A percentile compares a stretch with the other conserved stretches of the same genome.
phyloP scores from a whole-genome alignment of 2,329 filamentous ascomycete species.

The Diaporthe caulivora region DNA sequence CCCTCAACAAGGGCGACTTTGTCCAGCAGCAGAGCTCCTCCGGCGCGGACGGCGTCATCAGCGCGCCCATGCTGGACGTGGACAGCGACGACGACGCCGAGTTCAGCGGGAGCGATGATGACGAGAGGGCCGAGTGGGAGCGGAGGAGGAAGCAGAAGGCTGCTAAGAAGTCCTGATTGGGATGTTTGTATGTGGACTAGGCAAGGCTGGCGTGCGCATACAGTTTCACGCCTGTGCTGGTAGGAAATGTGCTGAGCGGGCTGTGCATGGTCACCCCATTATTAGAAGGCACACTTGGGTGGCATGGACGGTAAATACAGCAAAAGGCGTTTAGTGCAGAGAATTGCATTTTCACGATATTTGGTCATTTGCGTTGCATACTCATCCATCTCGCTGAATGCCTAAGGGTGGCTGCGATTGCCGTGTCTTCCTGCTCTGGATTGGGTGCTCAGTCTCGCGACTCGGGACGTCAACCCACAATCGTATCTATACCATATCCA shows the following conservation, averaged over 20 bases:
- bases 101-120: slow-evolving; percentile 74
- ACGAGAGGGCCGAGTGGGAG: slow-evolving; percentile 73
- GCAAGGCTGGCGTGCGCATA: neutral
- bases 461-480: neutral
- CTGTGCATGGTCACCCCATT: slow-evolving; percentile 23
- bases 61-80: slow-evolving; percentile 47
- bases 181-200: neutral
- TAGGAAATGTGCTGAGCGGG: neutral
- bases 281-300: slow-evolving; percentile 34
- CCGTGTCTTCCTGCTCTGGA: neutral
- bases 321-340: slow-evolving; percentile 25
- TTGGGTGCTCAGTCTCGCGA: neutral
- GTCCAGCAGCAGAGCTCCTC: slow-evolving; percentile 52
- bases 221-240: neutral
- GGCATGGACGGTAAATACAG: slow-evolving; percentile 10
- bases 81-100: slow-evolving; percentile 68
- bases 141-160: slow-evolving; percentile 59
- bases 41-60: slow-evolving; percentile 40
- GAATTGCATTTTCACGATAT: slow-evolving; percentile 18
- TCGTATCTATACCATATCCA: neutral
- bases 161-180: slow-evolving; percentile 48
- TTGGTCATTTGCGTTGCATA: neutral
- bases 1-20: slow-evolving; percentile 70
- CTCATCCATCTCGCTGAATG: neutral
- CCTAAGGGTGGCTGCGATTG: neutral